Evolutionary conservation across 495 filamentous ascomycete genomes (phyloP).

Genomic region (Aspergillus homomorphus): DNA sequence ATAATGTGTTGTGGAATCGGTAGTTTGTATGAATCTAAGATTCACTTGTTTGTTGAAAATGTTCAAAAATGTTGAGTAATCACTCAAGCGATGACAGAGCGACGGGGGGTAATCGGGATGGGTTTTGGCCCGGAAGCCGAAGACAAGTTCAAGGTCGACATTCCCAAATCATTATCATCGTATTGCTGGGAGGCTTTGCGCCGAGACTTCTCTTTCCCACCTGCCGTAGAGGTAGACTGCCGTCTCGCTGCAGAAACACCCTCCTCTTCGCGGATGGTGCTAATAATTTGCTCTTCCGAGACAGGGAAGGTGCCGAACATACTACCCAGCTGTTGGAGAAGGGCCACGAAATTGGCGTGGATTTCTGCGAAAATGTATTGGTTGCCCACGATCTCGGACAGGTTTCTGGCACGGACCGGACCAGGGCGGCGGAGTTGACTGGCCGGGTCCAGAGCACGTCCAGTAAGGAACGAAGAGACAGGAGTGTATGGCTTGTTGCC

Average conservation of each 20-base stretch:
- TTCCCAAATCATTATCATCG: conserved; percentile 34
- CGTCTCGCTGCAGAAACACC: conserved; percentile 16
- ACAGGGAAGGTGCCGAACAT: conserved; percentile 46
- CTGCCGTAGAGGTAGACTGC: conserved; percentile 23
- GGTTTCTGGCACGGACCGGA: conserved; percentile 65
- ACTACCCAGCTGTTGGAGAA: conserved; percentile 63
- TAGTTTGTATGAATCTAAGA: background rate
- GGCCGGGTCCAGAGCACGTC: conserved; percentile 56
- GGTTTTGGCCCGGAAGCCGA: conserved; percentile 34
- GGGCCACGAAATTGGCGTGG: conserved; percentile 72
- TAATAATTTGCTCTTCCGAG: conserved; percentile 45
- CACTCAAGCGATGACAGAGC: conserved; percentile 38
- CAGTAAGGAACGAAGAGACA: conserved; percentile 62
- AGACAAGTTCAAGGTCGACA: conserved; percentile 39
- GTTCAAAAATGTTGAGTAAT: conserved; percentile 21
- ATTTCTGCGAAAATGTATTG: conserved; percentile 87
- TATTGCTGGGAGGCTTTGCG: conserved; percentile 23
- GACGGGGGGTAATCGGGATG: conserved; percentile 43
- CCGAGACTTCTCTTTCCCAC: conserved; percentile 19
- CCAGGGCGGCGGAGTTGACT: conserved; percentile 50
- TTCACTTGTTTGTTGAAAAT: conserved; percentile 14
- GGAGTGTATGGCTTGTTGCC: conserved; percentile 47
- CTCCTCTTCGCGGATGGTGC: conserved; percentile 37
- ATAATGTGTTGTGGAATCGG: background rate
- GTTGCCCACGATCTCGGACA: conserved; percentile 82